Percentiles rank a stretch among this genome's conserved stretches.
Evolutionary conservation across 257 asterid genomes (phyloP).

Genomic region (Solanum neorickii): DNA sequence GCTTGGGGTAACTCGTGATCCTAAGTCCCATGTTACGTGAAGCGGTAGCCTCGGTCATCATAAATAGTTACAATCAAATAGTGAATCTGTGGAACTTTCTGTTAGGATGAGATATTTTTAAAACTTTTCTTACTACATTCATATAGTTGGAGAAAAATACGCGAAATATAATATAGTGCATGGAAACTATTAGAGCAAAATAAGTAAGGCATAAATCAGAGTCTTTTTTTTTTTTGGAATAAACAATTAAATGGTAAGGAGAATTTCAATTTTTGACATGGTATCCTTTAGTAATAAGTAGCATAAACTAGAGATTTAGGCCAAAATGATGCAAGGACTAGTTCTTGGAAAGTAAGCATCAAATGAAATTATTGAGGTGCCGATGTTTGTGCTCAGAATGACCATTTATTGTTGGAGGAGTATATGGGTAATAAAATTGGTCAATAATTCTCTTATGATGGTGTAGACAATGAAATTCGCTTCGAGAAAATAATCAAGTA

Average conservation of each 20-base stretch:
- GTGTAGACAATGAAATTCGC: no score
- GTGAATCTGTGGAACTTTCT: background rate
- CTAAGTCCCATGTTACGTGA: no score
- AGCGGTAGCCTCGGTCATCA: no score
- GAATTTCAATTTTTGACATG: background rate
- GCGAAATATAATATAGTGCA: background rate
- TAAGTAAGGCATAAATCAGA: background rate
- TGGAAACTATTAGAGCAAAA: background rate
- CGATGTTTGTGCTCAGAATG: background rate
- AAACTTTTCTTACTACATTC: background rate
- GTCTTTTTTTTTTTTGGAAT: background rate
- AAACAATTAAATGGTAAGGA: background rate
- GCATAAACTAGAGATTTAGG: background rate
- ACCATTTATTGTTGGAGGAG: background rate
- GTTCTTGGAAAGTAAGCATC: background rate
- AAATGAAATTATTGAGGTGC: background rate
- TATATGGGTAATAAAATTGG: no score
- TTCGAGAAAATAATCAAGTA: no score
- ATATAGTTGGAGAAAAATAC: background rate
- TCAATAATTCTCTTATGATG: no score
- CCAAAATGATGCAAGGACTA: background rate
- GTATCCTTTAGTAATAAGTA: background rate
- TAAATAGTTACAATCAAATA: background rate
- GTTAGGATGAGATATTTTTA: background rate
- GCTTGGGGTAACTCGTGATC: no score